phyloP scores from a whole-genome alignment of 75 land plant genomes.

The Pinus tabuliformis region DNA sequence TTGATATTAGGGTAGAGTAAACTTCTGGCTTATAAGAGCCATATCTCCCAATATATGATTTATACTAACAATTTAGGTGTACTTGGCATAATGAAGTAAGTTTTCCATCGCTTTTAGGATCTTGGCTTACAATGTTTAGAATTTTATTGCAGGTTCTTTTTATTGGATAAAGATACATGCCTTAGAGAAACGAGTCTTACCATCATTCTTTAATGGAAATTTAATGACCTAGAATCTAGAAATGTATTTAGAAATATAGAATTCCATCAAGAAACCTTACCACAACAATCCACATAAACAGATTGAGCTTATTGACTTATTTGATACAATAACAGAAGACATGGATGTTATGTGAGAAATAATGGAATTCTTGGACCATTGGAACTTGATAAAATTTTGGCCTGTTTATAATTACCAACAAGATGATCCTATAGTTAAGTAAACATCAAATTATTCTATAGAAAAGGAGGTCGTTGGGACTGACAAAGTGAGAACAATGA shows the following conservation, averaged over 20 bases:
- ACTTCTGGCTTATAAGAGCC: no score
- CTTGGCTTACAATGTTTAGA: not conserved
- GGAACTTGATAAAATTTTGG: slow-evolving; percentile 96
- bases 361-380: slow-evolving; percentile 81
- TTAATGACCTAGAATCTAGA: slow-evolving; percentile 56
- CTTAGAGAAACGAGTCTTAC: slow-evolving; percentile 61
- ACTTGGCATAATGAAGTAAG: not conserved
- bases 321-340: no score
- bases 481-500: slow-evolving; percentile 7
- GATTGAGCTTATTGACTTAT: no score
- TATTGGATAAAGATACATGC: slow-evolving; percentile 79
- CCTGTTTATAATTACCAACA: slow-evolving; percentile 31
- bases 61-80: not conserved
- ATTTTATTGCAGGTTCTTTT: slow-evolving; percentile 70
- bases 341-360: slow-evolving; percentile 53
- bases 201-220: slow-evolving; percentile 83
- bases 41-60: no score
- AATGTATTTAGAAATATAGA: slow-evolving; percentile 20
- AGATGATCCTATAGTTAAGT: not conserved
- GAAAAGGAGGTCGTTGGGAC: not conserved
- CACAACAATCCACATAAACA: no score
- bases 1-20: no score
- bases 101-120: not conserved
- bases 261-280: no score
- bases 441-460: slow-evolving; percentile 12